These are phyloP conservation scores for Microstegium vimineum DNA, from an alignment of 176 grass and related monocot species.

Conservation along the genomic window DNA sequence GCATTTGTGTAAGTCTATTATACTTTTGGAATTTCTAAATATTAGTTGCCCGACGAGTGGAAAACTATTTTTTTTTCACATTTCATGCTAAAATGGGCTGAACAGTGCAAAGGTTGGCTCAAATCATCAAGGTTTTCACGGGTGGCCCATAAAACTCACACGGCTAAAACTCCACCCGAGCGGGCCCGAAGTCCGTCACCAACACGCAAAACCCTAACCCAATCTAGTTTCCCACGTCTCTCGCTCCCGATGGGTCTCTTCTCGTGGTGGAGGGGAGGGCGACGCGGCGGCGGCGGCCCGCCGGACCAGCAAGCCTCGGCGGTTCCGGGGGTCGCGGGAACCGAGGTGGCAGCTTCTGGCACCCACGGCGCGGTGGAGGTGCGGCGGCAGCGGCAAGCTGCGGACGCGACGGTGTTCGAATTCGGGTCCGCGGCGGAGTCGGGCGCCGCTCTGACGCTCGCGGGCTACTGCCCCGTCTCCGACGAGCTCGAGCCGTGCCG, in stretches of 20 bases:
- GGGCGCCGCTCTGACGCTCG: constrained; percentile 58
- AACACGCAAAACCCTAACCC: constrained; percentile 25
- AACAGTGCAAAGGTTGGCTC: background rate
- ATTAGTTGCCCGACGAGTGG: too few relatives aligned
- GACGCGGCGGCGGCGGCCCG: constrained; percentile 28
- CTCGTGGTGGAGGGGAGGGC: constrained; percentile 68
- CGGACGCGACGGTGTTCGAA: constrained; percentile 88
- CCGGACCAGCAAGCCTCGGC: background rate
- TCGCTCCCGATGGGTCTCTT: constrained; percentile 65
- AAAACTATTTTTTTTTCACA: too few relatives aligned
- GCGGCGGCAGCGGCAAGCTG: constrained; percentile 44
- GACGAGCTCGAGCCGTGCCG: constrained; percentile 91
- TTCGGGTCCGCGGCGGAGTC: constrained; percentile 76
- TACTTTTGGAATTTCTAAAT: too few relatives aligned
- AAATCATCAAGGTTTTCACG: background rate
- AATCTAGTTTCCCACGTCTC: constrained; percentile 24
- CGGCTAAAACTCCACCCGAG: background rate
- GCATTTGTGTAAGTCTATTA: too few relatives aligned
- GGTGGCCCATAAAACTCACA: background rate
- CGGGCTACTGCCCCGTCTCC: constrained; percentile 79
- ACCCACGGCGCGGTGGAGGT: constrained; percentile 78
- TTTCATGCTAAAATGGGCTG: background rate
- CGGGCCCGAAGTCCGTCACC: background rate
- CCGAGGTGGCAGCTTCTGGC: constrained; percentile 22
- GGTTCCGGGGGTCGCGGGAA: background rate